Evolutionary conservation across 176 grass and related monocot species (phyloP).

Genomic region (Rhipidocladum racemiflorum): DNA sequence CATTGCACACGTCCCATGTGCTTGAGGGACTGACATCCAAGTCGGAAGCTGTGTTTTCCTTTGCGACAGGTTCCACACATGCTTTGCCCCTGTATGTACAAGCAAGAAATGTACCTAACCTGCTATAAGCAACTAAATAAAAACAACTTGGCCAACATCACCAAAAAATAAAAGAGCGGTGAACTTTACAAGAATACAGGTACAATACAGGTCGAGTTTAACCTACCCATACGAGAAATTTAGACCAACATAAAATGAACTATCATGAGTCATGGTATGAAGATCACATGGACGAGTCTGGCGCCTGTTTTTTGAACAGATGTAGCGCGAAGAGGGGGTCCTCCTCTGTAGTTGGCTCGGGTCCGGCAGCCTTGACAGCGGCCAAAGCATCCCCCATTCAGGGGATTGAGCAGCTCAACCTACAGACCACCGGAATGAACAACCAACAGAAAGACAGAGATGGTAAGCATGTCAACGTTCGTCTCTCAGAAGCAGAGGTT

Average conservation of each 20-base stretch:
- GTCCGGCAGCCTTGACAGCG: conserved; percentile 32
- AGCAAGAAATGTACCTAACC: conserved; percentile 65
- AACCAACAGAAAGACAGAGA: neutral
- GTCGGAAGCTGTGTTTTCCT: conserved; percentile 36
- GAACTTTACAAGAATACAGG: neutral
- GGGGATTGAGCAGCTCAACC: conserved; percentile 82
- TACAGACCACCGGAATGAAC: conserved; percentile 28
- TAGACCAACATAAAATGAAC: neutral
- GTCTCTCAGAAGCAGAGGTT: neutral
- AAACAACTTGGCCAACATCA: neutral
- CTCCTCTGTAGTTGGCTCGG: conserved; percentile 6
- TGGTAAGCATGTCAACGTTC: neutral
- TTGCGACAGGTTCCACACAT: conserved; percentile 50
- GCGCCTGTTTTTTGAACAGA: conserved; percentile 65
- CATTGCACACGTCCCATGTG: conserved; percentile 73
- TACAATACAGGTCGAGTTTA: conserved; percentile 3
- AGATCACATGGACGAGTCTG: conserved; percentile 54
- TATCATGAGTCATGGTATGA: neutral
- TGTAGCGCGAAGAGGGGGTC: conserved; percentile 62
- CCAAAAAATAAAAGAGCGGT: neutral
- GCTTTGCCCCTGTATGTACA: conserved; percentile 82
- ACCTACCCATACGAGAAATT: neutral
- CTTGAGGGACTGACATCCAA: conserved; percentile 41
- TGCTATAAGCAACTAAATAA: conserved; percentile 36
- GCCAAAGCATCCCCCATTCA: conserved; percentile 69